Conservation (phyloP, 257 asterid genomes). For the Oldenlandia corymbosa region DNA sequence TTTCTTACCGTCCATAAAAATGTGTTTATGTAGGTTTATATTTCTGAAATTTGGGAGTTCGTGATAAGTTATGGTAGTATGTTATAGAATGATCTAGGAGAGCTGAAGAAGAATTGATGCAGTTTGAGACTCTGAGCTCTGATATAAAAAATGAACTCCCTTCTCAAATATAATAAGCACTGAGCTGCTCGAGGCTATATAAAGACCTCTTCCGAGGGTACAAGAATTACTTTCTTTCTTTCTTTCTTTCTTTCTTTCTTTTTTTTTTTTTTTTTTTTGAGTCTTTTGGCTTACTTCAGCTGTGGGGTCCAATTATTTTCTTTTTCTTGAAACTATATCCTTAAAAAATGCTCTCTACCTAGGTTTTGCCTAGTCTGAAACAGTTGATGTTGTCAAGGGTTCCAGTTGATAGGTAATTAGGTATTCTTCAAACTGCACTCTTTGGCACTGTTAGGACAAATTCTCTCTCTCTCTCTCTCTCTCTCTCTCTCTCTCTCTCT, state of each 20-base stretch:
- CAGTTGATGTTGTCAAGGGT: no score
- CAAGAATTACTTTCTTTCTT: background rate
- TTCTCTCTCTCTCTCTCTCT: no score
- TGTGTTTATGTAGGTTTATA: background rate
- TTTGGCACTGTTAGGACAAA: no score
- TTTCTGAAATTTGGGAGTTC: background rate
- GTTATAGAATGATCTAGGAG: background rate
- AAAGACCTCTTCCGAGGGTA: conserved; percentile 4
- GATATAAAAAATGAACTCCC: background rate
- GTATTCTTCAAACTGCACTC: no score
- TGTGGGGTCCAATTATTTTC: background rate
- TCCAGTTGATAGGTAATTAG: no score
- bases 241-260: no score
- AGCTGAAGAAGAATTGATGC: background rate
- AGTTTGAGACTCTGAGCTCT: background rate
- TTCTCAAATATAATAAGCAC: background rate
- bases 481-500: no score
- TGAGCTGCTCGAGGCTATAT: conserved; percentile 7
- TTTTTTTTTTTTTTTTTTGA: no score
- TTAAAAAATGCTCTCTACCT: background rate
- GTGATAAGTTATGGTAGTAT: background rate
- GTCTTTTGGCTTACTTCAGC: background rate
- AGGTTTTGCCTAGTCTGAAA: no score
- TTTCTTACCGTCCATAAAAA: conserved; percentile 58
- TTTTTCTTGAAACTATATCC: background rate